Evolutionary conservation across 2,329 filamentous ascomycete species (phyloP), one percentile per base, ranked within the genome.

Genomic region (Talaromyces sp.): DNA sequence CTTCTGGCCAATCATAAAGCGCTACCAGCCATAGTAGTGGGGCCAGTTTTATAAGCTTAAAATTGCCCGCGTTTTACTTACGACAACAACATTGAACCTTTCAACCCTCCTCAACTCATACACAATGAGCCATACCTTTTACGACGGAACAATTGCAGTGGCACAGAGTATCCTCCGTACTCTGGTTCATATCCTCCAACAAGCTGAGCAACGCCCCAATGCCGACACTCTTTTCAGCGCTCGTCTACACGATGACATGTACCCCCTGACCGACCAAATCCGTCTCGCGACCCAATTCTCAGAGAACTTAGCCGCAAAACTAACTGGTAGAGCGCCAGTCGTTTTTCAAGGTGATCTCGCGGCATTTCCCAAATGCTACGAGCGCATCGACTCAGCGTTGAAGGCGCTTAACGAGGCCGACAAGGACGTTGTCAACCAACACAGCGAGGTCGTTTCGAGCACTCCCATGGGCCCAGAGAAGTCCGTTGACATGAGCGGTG

Each of bases 291-390:
- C 58, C 0, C 58, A 59, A 47, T 59, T 44, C 27, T 47, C 49
- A 0, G 58, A 59, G 19, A 59, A 59, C 13, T 30, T 59, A n/a
- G 30, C 54, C 33, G 58, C 58, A 5, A 33, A 28, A 17, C 22
- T 59, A 8, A 55, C 49, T 15, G 51, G 51, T 19, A 33, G 58
- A 2, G 58, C 39, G n/a, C 33, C 58, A 4, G 59, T 53, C n/a
- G 59, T 65, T 11, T 67, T 78, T 17, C 72, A 73, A 2, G 78
- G 82, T 62, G 72, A 75, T 27, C 77, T 83, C 65, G 77, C 71
- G 39, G 82, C 81, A 0, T 82, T 85, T 56, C 71, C 72, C 0
- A 77, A 84, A 30, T 68, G 85, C n/a, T 72, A 81, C 4, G 75
- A 67, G 15, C 77, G 82, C 4, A 75, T 86, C 53, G 67, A 77